Percentiles rank a stretch among this genome's conserved stretches.
phyloP scores from a whole-genome alignment of 768 basidiomycete genomes.

The Pisolithus orientalis region DNA sequence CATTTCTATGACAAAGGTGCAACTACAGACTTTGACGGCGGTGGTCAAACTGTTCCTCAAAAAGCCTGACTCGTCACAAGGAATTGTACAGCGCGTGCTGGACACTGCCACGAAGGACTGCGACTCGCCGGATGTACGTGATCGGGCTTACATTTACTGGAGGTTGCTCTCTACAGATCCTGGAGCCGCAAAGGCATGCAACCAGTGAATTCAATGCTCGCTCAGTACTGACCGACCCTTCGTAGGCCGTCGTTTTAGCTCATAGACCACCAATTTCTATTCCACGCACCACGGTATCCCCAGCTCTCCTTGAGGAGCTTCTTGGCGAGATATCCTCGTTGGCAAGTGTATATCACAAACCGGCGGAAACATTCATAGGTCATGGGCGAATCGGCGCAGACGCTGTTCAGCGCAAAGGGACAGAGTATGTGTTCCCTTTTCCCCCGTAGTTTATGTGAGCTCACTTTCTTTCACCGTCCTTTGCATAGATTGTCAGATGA shows the following conservation, averaged over 20 bases:
- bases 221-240: background rate
- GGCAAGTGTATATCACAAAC: conserved; percentile 97
- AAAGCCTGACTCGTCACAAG: conserved; percentile 91
- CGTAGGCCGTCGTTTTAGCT: conserved; percentile 79
- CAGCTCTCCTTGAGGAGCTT: conserved; percentile 85
- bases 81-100: conserved; percentile 84
- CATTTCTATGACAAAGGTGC: conserved; percentile 37
- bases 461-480: background rate
- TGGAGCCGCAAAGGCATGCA: conserved; percentile 80
- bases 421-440: conserved; percentile 41
- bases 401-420: conserved; percentile 57
- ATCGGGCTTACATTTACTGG: conserved; percentile 99
- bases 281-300: conserved; percentile 83
- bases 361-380: conserved; percentile 92
- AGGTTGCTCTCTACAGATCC: conserved; percentile 90
- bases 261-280: conserved; percentile 91
- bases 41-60: conserved; percentile 96
- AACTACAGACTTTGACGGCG: conserved; percentile 82
- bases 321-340: conserved; percentile 83
- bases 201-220: background rate
- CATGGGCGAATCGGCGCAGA: conserved; percentile 85
- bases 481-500: conserved; percentile 54
- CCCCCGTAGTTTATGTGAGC: background rate
- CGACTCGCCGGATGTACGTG: conserved; percentile 93
- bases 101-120: conserved; percentile 96